These are phyloP conservation scores for Candida alai DNA, from an alignment of 805 yeast genomes.

Conservation along the genomic window DNA sequence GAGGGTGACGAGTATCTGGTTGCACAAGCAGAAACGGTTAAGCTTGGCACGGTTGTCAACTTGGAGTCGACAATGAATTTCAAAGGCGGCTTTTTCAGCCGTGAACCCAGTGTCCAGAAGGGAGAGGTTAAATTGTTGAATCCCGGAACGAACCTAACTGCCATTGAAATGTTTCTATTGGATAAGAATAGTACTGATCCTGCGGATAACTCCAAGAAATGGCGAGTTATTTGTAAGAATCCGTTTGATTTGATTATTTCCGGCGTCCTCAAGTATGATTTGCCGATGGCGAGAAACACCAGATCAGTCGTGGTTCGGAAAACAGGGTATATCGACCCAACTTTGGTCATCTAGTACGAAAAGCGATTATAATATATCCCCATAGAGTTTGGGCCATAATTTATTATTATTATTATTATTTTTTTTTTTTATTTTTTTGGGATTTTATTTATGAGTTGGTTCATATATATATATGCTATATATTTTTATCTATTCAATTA, in stretches of 20 bases:
- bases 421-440: background rate
- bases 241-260: constrained; percentile 85
- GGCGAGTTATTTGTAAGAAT: constrained; percentile 70
- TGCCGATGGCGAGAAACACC: constrained; percentile 54
- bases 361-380: too few species aligned
- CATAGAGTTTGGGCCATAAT: background rate
- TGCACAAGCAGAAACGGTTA: constrained; percentile 53
- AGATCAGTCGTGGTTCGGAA: constrained; percentile 62
- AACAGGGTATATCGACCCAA: constrained; percentile 54
- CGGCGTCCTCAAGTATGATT: constrained; percentile 73
- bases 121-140: constrained; percentile 68
- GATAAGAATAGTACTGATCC: background rate
- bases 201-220: constrained; percentile 50
- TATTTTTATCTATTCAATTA: background rate
- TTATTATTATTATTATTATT: background rate
- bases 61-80: constrained; percentile 74
- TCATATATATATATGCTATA: background rate
- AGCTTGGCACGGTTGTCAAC: constrained; percentile 63
- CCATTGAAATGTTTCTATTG: constrained; percentile 9
- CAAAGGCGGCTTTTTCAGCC: constrained; percentile 71
- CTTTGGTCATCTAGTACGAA: too few species aligned
- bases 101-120: constrained; percentile 53
- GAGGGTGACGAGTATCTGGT: constrained; percentile 11
- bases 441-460: background rate
- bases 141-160: constrained; percentile 53